Conservation (phyloP, 2,329 filamentous ascomycete genomes). For the Lojkania enalia region DNA sequence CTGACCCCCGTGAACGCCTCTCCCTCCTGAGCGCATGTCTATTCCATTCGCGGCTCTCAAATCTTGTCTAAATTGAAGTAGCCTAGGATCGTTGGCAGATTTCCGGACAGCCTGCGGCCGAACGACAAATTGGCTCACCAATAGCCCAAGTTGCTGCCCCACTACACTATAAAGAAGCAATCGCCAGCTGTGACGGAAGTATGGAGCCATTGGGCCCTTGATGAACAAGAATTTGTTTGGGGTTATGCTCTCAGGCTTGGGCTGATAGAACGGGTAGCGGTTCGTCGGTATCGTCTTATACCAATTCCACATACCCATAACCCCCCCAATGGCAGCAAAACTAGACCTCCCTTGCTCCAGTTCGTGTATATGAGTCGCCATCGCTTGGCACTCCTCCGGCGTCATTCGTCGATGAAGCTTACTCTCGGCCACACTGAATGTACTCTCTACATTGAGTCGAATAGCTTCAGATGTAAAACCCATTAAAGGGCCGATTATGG, state of each 20-base stretch:
- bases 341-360: constrained; percentile 45
- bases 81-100: constrained; percentile 44
- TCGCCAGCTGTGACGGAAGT: constrained; percentile 32
- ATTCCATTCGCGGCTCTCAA: constrained; percentile 32
- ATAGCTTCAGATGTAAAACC: constrained; percentile 31
- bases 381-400: constrained; percentile 48
- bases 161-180: constrained; percentile 30
- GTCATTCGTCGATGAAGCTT: constrained; percentile 44
- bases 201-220: constrained; percentile 38
- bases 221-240: constrained; percentile 43
- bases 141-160: constrained; percentile 34
- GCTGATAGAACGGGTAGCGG: constrained; percentile 49
- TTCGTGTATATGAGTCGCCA: constrained; percentile 47
- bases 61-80: constrained; percentile 45
- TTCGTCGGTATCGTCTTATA: constrained; percentile 40
- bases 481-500: constrained; percentile 36
- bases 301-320: constrained; percentile 36
- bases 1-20: constrained; percentile 13
- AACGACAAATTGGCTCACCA: constrained; percentile 39
- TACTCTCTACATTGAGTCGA: constrained; percentile 35
- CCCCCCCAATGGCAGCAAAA: constrained; percentile 40
- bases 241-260: constrained; percentile 43
- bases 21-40: constrained; percentile 8
- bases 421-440: constrained; percentile 37
- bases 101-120: constrained; percentile 39